Evolutionary conservation across 2,329 filamentous ascomycete species (phyloP).

Genomic region (Colletotrichum orbiculare): DNA sequence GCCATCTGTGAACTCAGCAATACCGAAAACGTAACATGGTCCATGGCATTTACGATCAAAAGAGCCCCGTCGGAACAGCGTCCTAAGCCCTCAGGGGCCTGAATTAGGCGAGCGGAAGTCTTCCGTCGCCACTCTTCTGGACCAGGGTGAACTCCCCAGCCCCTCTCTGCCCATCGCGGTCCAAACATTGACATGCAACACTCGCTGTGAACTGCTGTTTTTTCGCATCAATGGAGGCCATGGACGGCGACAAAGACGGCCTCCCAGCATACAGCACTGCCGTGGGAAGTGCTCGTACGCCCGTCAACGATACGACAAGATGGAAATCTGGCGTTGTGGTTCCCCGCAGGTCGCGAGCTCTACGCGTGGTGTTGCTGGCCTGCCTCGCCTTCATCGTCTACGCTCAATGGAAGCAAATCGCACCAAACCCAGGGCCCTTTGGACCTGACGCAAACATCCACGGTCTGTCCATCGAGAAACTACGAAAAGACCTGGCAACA

Average conservation of each 20-base stretch:
- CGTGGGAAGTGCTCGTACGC: slow-evolving; percentile 32
- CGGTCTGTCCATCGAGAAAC: slow-evolving; percentile 60
- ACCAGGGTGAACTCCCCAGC: too few species aligned
- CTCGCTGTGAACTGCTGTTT: too few species aligned
- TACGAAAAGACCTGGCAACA: slow-evolving; percentile 64
- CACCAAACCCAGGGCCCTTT: slow-evolving; percentile 19
- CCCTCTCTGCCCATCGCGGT: too few species aligned
- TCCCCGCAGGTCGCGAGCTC: slow-evolving; percentile 28
- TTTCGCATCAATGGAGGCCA: background rate
- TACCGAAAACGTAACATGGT: too few species aligned
- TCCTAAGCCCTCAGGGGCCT: too few species aligned
- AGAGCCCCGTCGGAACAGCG: too few species aligned
- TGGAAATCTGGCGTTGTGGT: slow-evolving; percentile 10
- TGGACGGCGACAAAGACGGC: slow-evolving; percentile 49
- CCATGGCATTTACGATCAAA: too few species aligned
- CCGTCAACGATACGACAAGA: background rate
- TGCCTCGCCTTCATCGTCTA: slow-evolving; percentile 62
- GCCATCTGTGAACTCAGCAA: too few species aligned
- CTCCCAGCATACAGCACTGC: slow-evolving; percentile 58
- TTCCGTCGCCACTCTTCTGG: too few species aligned
- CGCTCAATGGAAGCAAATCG: slow-evolving; percentile 59
- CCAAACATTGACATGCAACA: too few species aligned
- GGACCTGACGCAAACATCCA: slow-evolving; percentile 44
- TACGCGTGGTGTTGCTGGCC: slow-evolving; percentile 49
- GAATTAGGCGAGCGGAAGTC: too few species aligned